Evolutionary conservation across 192 early-diverging fungal genomes (phyloP).

Genomic region (Chytriomyces sp.): DNA sequence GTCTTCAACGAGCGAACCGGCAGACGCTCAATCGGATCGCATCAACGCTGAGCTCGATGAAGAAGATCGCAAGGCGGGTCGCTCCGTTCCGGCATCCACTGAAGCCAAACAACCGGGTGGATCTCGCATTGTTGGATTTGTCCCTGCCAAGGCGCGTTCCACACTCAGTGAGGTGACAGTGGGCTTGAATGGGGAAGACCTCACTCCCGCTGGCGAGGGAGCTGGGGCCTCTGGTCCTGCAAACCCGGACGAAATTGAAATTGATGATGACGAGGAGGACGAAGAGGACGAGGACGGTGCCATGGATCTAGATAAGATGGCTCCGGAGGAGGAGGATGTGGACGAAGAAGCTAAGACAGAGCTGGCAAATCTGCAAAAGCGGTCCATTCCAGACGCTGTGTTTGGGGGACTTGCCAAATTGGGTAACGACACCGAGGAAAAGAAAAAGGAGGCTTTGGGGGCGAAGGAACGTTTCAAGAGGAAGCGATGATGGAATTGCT

Average conservation of each 20-base stretch:
- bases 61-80: conserved; percentile 42
- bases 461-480: conserved; percentile 61
- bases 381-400: conserved; percentile 51
- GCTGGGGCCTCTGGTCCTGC: conserved; percentile 31
- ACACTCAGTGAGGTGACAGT: conserved; percentile 31
- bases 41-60: conserved; percentile 46
- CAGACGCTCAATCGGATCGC: conserved; percentile 30
- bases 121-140: conserved; percentile 55
- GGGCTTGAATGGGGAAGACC: not conserved
- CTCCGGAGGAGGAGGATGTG: conserved; percentile 46
- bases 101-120: conserved; percentile 20
- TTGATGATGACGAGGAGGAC: conserved; percentile 54
- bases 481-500: conserved; percentile 33
- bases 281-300: conserved; percentile 26
- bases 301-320: conserved; percentile 43
- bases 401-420: conserved; percentile 51
- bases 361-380: conserved; percentile 38
- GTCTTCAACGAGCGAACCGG: not conserved
- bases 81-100: conserved; percentile 33
- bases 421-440: conserved; percentile 4
- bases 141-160: conserved; percentile 46
- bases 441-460: conserved; percentile 47
- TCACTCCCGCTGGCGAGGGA: conserved; percentile 16
- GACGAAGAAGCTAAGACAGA: conserved; percentile 36
- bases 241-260: conserved; percentile 73